Evolutionary conservation across 495 filamentous ascomycete species (phyloP).

Genomic region (Copromyces sp.): DNA sequence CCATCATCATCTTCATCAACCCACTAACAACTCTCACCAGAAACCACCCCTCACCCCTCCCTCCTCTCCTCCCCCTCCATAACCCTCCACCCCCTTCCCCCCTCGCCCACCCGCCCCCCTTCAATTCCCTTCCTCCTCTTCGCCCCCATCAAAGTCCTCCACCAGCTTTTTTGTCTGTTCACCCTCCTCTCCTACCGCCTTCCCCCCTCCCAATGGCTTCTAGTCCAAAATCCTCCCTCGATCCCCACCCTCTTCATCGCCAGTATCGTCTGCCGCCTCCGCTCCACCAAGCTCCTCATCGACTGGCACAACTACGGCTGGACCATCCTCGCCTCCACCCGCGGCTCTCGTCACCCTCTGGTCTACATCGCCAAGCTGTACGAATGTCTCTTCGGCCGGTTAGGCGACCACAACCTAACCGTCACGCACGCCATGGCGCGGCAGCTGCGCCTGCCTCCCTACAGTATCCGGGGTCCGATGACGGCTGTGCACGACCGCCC

Average conservation of each 20-base stretch:
- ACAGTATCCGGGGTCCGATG: slow-evolving; percentile 52
- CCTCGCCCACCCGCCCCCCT: slow-evolving; percentile 10
- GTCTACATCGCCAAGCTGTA: slow-evolving; percentile 67
- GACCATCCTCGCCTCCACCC: slow-evolving; percentile 69
- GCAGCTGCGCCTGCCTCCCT: slow-evolving; percentile 52
- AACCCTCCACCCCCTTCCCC: slow-evolving; percentile 38
- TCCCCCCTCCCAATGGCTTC: slow-evolving; percentile 63
- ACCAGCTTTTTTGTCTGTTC: slow-evolving; percentile 63
- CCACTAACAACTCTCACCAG: slow-evolving; percentile 18
- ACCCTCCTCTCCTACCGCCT: slow-evolving; percentile 62
- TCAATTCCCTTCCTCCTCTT: slow-evolving; percentile 53
- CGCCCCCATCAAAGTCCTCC: slow-evolving; percentile 78
- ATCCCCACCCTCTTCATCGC: slow-evolving; percentile 82
- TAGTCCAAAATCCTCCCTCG: slow-evolving; percentile 92
- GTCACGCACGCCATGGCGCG: slow-evolving; percentile 82
- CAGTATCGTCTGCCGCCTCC: slow-evolving; percentile 59
- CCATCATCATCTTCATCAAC: background rate
- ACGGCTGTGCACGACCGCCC: slow-evolving; percentile 80
- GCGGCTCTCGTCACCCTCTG: slow-evolving; percentile 62
- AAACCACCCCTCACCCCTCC: slow-evolving; percentile 57
- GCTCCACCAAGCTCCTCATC: slow-evolving; percentile 73
- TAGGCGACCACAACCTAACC: slow-evolving; percentile 66
- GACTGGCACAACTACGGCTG: slow-evolving; percentile 99
- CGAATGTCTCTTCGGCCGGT: slow-evolving; percentile 58
- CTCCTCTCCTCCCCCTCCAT: slow-evolving; percentile 54